Percentiles rank a stretch among this genome's conserved stretches.
Evolutionary conservation across 2,329 filamentous ascomycete species (phyloP).

Genomic region (Penicillium sp.): DNA sequence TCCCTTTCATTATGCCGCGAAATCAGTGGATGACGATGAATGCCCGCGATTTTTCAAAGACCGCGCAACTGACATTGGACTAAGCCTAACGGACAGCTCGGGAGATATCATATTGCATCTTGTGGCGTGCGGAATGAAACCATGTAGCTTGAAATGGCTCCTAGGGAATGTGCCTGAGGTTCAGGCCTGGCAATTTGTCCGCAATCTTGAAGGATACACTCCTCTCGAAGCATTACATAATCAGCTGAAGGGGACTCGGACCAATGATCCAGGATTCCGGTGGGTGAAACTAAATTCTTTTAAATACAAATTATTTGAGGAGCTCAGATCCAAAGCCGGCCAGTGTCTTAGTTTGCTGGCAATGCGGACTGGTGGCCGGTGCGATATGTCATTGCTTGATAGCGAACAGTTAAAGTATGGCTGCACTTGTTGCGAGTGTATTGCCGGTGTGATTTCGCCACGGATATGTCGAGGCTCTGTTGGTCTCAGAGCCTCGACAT

Average conservation of each 20-base stretch:
- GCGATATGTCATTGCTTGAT: neutral
- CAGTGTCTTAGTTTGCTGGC: neutral
- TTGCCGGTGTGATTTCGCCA: no score
- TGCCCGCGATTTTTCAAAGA: neutral
- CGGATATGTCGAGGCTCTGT: no score
- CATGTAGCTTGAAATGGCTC: neutral
- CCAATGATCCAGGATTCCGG: no score
- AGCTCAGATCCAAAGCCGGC: neutral
- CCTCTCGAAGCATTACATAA: neutral
- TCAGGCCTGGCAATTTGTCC: neutral
- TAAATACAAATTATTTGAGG: neutral
- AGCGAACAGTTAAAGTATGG: neutral
- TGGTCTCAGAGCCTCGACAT: neutral
- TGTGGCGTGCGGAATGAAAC: neutral
- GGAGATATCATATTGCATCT: neutral
- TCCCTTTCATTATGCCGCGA: neutral
- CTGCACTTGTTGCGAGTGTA: neutral
- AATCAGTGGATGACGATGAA: neutral
- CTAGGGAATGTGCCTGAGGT: neutral
- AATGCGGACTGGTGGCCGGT: no score
- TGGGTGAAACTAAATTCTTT: no score
- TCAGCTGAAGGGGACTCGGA: neutral
- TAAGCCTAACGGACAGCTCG: neutral
- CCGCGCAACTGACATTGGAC: neutral
- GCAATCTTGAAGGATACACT: neutral